phyloP scores from a whole-genome alignment of 2,329 filamentous ascomycete genomes.

The Fusarium nisikadoi region DNA sequence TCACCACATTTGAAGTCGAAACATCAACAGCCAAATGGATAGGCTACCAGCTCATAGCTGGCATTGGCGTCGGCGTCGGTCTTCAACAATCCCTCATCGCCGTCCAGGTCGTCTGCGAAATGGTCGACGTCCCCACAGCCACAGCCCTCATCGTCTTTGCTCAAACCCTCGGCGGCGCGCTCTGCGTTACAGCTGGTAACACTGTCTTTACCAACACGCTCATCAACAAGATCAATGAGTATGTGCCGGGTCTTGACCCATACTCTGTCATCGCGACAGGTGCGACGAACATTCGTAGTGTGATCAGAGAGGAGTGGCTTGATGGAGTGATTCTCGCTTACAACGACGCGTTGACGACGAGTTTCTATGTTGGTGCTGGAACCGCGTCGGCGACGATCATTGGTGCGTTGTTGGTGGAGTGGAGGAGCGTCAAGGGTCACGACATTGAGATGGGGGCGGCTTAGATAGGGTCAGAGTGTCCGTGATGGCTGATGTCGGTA shows the following conservation, averaged over 20 bases:
- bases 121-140: slow-evolving; percentile 48
- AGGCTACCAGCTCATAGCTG: slow-evolving; percentile 54
- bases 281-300: slow-evolving; percentile 51
- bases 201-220: slow-evolving; percentile 62
- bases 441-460: slow-evolving; percentile 50
- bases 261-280: slow-evolving; percentile 48
- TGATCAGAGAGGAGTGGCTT: slow-evolving; percentile 45
- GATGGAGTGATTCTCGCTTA: slow-evolving; percentile 54
- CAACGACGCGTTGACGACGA: slow-evolving; percentile 55
- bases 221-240: slow-evolving; percentile 49
- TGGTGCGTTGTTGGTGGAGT: slow-evolving; percentile 59
- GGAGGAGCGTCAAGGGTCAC: slow-evolving; percentile 68
- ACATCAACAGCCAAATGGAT: slow-evolving; percentile 54
- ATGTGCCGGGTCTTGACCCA: slow-evolving; percentile 51
- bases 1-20: slow-evolving; percentile 53
- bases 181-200: slow-evolving; percentile 62
- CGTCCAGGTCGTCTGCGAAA: slow-evolving; percentile 51
- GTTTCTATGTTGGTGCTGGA: slow-evolving; percentile 57
- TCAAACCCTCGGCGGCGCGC: slow-evolving; percentile 54
- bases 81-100: slow-evolving; percentile 60
- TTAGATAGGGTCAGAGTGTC: slow-evolving; percentile 6
- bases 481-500: not conserved
- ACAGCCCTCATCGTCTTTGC: slow-evolving; percentile 49
- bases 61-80: slow-evolving; percentile 52
- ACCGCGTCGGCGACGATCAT: slow-evolving; percentile 57